These are phyloP conservation scores for Gautieria morchelliformis DNA, from an alignment of 768 basidiomycete species.

Conservation along the genomic window DNA sequence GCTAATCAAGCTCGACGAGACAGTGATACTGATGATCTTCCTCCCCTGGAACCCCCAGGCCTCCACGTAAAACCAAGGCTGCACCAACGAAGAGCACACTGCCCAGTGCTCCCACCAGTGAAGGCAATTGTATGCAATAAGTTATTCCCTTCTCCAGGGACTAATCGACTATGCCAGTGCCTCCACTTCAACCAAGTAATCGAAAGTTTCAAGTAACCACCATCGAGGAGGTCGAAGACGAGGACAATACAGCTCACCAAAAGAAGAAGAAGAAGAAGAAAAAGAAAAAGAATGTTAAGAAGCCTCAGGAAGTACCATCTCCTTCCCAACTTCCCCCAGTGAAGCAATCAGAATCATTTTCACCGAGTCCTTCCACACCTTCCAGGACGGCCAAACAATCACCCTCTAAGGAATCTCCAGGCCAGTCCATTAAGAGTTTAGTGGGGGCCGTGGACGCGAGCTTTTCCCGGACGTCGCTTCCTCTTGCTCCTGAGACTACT, in stretches of 20 bases:
- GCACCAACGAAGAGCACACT: background rate
- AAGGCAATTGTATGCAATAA: background rate
- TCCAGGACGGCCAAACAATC: slow-evolving; percentile 4
- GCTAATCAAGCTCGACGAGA: background rate
- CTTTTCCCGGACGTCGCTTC: slow-evolving; percentile 21
- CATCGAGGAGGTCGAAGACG: slow-evolving; percentile 68
- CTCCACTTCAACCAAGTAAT: background rate
- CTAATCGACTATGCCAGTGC: background rate
- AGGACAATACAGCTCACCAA: slow-evolving; percentile 33
- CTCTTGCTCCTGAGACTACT: slow-evolving; percentile 35
- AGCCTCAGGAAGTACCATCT: slow-evolving; percentile 20
- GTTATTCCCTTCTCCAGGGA: background rate
- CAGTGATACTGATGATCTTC: background rate
- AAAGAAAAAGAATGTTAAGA: slow-evolving; percentile 61
- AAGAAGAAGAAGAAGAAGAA: slow-evolving; percentile 73
- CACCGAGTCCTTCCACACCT: slow-evolving; percentile 4
- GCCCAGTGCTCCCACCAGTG: background rate
- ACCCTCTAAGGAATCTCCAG: background rate
- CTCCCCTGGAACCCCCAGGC: background rate
- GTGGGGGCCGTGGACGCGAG: background rate
- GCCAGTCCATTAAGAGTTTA: background rate
- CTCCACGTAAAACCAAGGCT: slow-evolving; percentile 2
- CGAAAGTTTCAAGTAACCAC: slow-evolving; percentile 30
- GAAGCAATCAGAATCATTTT: slow-evolving; percentile 8
- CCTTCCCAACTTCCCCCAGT: slow-evolving; percentile 6